A percentile compares a stretch with the other conserved stretches of the same genome.
phyloP scores from a whole-genome alignment of 345 rosid genomes.

The Rhodomyrtus tomentosa region DNA sequence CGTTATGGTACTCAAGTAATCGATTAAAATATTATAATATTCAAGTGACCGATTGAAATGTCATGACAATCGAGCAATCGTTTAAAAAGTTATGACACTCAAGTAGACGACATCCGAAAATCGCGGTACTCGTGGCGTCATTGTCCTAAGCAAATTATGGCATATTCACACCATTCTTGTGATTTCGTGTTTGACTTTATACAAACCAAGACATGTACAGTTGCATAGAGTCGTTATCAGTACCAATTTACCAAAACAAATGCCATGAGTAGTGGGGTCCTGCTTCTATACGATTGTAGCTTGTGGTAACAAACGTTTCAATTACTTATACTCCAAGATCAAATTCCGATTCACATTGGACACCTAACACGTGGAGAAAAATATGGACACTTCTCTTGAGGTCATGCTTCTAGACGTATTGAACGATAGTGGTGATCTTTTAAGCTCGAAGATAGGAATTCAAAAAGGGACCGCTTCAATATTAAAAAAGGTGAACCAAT shows the following conservation, averaged over 20 bases:
- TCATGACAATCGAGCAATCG: no score
- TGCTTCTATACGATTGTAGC: not conserved
- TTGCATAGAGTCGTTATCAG: not conserved
- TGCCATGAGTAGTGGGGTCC: not conserved
- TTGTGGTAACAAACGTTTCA: not conserved
- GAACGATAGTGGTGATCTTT: not conserved
- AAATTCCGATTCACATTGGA: not conserved
- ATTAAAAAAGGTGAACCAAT: not conserved
- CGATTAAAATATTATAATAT: not conserved
- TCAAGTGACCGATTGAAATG: no score
- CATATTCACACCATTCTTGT: not conserved
- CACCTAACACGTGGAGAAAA: not conserved
- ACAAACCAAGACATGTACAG: not conserved
- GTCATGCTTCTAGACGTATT: not conserved
- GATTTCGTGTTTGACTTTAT: not conserved
- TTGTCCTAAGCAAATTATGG: not conserved
- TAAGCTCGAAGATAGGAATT: not conserved
- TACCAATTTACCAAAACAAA: not conserved
- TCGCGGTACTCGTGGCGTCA: not conserved
- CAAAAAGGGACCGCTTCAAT: not conserved
- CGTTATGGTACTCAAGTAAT: not conserved
- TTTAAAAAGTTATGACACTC: not conserved
- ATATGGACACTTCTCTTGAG: not conserved
- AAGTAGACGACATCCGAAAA: fast-evolving
- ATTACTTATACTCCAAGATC: not conserved